phyloP scores from a whole-genome alignment of 208 protist genomes.

The Crithidia bombi region DNA sequence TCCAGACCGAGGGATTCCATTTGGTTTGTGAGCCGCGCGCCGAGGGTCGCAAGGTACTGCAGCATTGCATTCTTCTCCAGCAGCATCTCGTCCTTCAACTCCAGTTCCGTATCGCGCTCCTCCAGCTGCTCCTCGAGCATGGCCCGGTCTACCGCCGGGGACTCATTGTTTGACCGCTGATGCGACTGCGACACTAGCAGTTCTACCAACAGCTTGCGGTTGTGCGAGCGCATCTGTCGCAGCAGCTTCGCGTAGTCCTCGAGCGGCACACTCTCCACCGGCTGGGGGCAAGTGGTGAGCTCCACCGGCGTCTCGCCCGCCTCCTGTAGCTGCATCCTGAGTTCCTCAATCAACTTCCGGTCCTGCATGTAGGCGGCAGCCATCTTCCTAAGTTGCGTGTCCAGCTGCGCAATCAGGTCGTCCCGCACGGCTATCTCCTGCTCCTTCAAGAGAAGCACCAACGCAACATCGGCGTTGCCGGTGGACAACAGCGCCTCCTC shows the following conservation, averaged over 20 bases:
- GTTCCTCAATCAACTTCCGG: slow-evolving; percentile 42
- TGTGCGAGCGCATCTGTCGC: slow-evolving; percentile 55
- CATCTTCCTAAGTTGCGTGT: slow-evolving; percentile 54
- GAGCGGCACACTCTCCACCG: slow-evolving; percentile 61
- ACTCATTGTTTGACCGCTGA: background rate
- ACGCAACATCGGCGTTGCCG: slow-evolving; percentile 35
- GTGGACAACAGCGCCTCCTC: slow-evolving; percentile 28
- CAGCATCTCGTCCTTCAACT: slow-evolving; percentile 78
- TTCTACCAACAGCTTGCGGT: slow-evolving; percentile 46
- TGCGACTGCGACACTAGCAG: slow-evolving; percentile 40
- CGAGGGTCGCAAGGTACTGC: slow-evolving; percentile 75
- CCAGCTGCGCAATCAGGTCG: slow-evolving; percentile 63
- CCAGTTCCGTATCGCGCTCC: slow-evolving; percentile 69
- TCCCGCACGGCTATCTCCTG: slow-evolving; percentile 69
- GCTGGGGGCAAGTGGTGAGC: slow-evolving; percentile 27
- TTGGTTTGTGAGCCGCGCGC: slow-evolving; percentile 72
- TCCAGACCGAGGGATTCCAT: slow-evolving; percentile 64
- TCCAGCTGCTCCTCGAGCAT: slow-evolving; percentile 56
- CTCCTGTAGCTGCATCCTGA: slow-evolving; percentile 43
- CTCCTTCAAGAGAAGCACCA: slow-evolving; percentile 61
- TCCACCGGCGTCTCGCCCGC: slow-evolving; percentile 37
- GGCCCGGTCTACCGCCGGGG: slow-evolving; percentile 3
- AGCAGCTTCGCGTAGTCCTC: slow-evolving; percentile 77
- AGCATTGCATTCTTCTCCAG: slow-evolving; percentile 79
- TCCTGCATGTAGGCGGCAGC: slow-evolving; percentile 46